Evolutionary conservation across 2,329 filamentous ascomycete genomes (phyloP), one percentile per base, ranked within the genome.

Genomic region (Coniella lustricola): DNA sequence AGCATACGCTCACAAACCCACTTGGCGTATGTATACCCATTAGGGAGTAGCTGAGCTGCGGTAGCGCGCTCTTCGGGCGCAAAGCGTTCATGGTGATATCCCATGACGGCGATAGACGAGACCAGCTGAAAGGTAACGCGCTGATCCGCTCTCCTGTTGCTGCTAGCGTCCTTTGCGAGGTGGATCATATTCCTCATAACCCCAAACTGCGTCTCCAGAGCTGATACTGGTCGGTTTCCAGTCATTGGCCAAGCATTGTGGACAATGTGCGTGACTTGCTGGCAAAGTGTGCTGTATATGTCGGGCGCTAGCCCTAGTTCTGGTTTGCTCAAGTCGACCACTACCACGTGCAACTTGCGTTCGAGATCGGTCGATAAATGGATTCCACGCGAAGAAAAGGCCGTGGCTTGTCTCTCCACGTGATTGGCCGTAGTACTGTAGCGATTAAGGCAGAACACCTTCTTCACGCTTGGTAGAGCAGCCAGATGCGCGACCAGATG

Each of bases 221-320:
- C 61, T 2, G 48, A 44, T 0, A 75, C 7, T 0, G 67, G 58
- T 8, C 70, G 61, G 38, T 61, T 72, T 8, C 57, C 56, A 46
- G 61, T 70, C 72, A 77, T 76, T 1, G 67, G 68, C 72, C 73
- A 78, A 0, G 73, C 75, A 42, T 71, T 75, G 56, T 78, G 74
- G n/a, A 76, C 51, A 38, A 80, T 68, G 49, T 76, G 69, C 0
- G 75, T 79, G 12, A 70, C 71, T 2, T 44, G 56, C 1, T 39
- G n/a, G 0, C 60, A 55, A 0, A 79, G 62, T 0, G 40, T 16
- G 3, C 57, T 34, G 54, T 78, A 77, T 1, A 64, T 58, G 3
- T 56, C 39, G 0, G 48, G 13, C 0, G 61, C 20, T 0, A 80
- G 61, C 0, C 75, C 75, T 0, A 79, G 64, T 3, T 55, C 48